phyloP scores from a whole-genome alignment of 2,329 filamentous ascomycete genomes.

The Zymoseptoria brevis region DNA sequence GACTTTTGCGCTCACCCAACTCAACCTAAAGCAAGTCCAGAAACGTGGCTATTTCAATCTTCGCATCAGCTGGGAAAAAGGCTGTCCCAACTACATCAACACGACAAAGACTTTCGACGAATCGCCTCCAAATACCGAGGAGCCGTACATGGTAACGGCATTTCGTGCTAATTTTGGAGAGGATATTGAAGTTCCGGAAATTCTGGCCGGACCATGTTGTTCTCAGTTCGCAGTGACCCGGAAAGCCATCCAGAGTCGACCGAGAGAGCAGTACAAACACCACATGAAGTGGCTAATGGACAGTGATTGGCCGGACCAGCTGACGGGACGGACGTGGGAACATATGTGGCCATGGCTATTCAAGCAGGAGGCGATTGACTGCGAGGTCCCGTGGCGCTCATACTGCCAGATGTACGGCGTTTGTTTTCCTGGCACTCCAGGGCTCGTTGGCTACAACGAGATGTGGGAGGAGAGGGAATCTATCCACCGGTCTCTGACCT shows the following conservation, averaged over 20 bases:
- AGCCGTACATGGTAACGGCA: conserved; percentile 11
- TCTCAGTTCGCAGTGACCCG: conserved; percentile 14
- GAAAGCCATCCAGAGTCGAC: conserved; percentile 6
- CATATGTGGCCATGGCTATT: conserved; percentile 14
- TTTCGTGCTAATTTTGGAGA: conserved; percentile 11
- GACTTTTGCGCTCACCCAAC: conserved; percentile 8
- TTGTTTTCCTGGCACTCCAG: conserved; percentile 1
- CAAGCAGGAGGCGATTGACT: conserved; percentile 3
- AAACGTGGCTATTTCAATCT: conserved; percentile 13
- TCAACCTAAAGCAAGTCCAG: conserved; percentile 8
- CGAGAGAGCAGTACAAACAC: conserved; percentile 9
- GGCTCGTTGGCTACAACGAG: conserved; percentile 5
- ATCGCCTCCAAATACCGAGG: conserved; percentile 5
- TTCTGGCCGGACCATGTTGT: conserved; percentile 13
- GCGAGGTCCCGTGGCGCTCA: conserved; percentile 1
- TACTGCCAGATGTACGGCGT: conserved; percentile 7
- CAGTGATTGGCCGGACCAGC: conserved; percentile 7
- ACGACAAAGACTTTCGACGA: conserved; percentile 9
- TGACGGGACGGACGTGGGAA: conserved; percentile 12
- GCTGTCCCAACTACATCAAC: conserved; percentile 10
- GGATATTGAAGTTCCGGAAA: conserved; percentile 6
- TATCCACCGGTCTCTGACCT: not conserved
- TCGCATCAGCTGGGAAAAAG: conserved; percentile 11
- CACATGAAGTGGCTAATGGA: conserved; percentile 10
- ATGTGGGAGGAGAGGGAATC: conserved; percentile 6